Base-by-base conservation (phyloP, 1,139 yeast species). In the Pichia terricola region DNA sequence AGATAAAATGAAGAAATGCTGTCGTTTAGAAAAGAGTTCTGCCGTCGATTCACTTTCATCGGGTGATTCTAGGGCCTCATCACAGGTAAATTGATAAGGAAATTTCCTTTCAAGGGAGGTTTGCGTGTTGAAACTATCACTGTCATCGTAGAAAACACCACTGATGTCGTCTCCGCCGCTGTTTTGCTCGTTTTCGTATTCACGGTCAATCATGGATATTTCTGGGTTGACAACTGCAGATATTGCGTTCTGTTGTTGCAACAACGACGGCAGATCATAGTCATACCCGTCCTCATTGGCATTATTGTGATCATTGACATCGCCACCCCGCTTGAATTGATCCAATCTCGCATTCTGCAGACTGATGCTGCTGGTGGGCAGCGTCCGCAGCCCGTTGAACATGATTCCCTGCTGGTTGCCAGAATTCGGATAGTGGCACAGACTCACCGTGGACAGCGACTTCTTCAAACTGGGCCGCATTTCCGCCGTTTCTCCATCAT, bases 1-100 rank as follows among this genome's bases (percentile, higher is more conserved):
- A 0, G 96, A 87, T n/a, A 91, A 68, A 5, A 91, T 77, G 51
- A 88, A 79, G 55, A 84, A 87, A 45, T 84, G 94, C 60, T 83
- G 84, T 42, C 70, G 63, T 39, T 68, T 73, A 16, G 22, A 16
- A 16, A 16, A 16, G 22, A 16, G 22, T 16, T 16, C 22, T 16
- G 22, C 22, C 22, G 56, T 47, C 42, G 61, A 61, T 5, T 50
- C 38, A 28, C 48, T 40, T 26, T 52, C 46, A 43, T 62, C 66
- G 3, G 63, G 54, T 16, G 35, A 38, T 35, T 61, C 62, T 6
- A 51, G 33, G 4, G 45, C 34, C 27, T 51, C 46, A 4, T 50
- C 51, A 25, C 50, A 44, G 39, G 54, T 51, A n/a, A 34, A 36
- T n/a, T 50, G 50, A 37, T 41, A 47, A 16, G 22, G 22, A 16